A percentile compares a stretch with the other conserved stretches of the same genome.
Evolutionary conservation across 2,329 filamentous ascomycete species (phyloP).

Genomic region (Colletotrichum sp.): DNA sequence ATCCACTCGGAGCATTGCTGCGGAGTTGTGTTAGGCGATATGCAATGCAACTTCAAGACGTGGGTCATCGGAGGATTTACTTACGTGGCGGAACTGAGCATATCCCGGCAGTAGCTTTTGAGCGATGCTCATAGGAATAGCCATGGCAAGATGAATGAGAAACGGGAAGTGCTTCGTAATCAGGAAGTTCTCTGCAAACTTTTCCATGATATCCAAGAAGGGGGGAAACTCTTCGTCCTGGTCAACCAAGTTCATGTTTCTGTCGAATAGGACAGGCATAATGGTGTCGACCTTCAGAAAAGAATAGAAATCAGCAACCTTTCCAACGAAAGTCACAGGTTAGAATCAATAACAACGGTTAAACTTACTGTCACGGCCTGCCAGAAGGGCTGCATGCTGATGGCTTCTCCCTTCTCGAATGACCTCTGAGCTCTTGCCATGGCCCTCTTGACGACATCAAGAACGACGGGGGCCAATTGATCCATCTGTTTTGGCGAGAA

Average conservation of each 20-base stretch:
- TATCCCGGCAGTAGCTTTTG: neutral
- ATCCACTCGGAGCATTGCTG: neutral
- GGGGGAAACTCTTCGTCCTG: neutral
- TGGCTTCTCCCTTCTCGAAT: neutral
- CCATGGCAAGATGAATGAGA: neutral
- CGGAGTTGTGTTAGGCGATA: neutral
- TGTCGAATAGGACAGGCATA: neutral
- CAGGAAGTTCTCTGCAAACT: neutral
- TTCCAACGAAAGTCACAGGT: accelerated
- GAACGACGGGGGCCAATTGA: neutral
- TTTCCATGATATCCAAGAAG: neutral
- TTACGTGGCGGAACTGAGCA: neutral
- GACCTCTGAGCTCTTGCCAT: neutral
- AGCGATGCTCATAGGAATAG: neutral
- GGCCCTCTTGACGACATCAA: neutral
- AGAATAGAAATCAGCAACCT: neutral
- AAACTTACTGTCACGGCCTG: neutral
- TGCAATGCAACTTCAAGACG: too few species aligned
- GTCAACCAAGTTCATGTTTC: neutral
- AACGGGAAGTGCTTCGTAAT: neutral
- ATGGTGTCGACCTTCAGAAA: neutral
- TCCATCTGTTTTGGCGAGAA: neutral
- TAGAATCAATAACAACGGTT: neutral
- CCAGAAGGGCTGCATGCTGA: neutral
- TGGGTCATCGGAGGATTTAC: neutral